phyloP scores from a whole-genome alignment of 371 early-diverging fungal species.

The Nematocida sp. region DNA sequence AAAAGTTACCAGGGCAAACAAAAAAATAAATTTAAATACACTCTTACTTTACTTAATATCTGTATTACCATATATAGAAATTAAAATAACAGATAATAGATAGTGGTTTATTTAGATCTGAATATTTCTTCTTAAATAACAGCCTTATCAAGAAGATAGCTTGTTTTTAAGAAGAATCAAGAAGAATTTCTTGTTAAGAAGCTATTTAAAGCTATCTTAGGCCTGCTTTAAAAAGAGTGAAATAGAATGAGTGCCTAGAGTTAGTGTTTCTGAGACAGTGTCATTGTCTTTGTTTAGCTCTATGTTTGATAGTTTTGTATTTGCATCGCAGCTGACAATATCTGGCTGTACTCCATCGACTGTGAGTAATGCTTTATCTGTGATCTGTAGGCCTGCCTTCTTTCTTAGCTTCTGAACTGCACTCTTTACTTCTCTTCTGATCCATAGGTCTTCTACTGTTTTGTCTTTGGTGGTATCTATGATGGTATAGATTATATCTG shows the following conservation, averaged over 20 bases:
- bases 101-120: too few species aligned
- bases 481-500: constrained; percentile 69
- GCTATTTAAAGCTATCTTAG: too few species aligned
- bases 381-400: constrained; percentile 67
- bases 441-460: constrained; percentile 77
- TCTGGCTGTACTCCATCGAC: constrained; percentile 7
- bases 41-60: constrained; percentile 14
- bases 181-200: too few species aligned
- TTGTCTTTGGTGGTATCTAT: constrained; percentile 75
- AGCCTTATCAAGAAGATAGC: too few species aligned
- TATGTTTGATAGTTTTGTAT: constrained; percentile 29
- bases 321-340: constrained; percentile 27
- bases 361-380: constrained; percentile 43
- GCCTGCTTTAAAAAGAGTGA: too few species aligned
- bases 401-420: constrained; percentile 92
- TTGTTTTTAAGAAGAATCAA: too few species aligned
- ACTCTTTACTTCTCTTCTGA: constrained; percentile 91
- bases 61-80: background rate
- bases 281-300: too few species aligned
- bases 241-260: too few species aligned
- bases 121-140: too few species aligned
- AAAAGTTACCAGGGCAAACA: background rate
- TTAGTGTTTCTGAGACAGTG: too few species aligned
- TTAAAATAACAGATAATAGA: too few species aligned
- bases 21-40: constrained; percentile 25